Conservation (phyloP, 1,284 basidiomycete genomes). For the Leccinum fuscescens region DNA sequence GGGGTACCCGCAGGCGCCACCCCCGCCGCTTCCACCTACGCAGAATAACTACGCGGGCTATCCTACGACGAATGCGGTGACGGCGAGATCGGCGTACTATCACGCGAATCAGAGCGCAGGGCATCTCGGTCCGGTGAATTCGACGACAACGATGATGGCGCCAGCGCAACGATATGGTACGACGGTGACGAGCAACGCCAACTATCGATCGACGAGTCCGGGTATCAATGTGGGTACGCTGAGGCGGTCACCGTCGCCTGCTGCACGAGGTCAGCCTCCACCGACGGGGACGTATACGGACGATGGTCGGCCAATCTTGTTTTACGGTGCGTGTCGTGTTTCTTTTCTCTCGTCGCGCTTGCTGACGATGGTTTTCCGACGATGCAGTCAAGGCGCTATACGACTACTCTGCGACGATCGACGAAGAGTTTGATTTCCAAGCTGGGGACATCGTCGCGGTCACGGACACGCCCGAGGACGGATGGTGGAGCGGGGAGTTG, state of each 20-base stretch:
- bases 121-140: conserved; percentile 2
- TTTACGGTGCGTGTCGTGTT: conserved; percentile 63
- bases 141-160: not conserved
- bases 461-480: conserved; percentile 87
- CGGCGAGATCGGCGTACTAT: conserved; percentile 6
- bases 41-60: conserved; percentile 15
- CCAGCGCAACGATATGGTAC: conserved; percentile 12
- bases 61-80: conserved; percentile 1
- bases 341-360: not conserved
- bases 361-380: not conserved
- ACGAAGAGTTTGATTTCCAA: conserved; percentile 91
- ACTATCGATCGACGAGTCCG: conserved; percentile 26
- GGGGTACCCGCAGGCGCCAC: conserved; percentile 13
- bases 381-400: conserved; percentile 84
- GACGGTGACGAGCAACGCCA: not conserved
- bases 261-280: conserved; percentile 30
- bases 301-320: conserved; percentile 74
- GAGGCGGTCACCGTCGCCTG: conserved; percentile 39
- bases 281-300: conserved; percentile 75
- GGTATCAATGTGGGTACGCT: conserved; percentile 3
- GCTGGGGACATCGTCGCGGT: conserved; percentile 91
- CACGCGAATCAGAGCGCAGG: conserved; percentile 10
- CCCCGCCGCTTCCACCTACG: conserved; percentile 4
- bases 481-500: conserved; percentile 90
- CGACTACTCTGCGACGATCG: conserved; percentile 84